Percentiles rank a stretch among this genome's conserved stretches.
Evolutionary conservation across 164 flowering plant species (phyloP).

Genomic region (Hamamelis virginiana): DNA sequence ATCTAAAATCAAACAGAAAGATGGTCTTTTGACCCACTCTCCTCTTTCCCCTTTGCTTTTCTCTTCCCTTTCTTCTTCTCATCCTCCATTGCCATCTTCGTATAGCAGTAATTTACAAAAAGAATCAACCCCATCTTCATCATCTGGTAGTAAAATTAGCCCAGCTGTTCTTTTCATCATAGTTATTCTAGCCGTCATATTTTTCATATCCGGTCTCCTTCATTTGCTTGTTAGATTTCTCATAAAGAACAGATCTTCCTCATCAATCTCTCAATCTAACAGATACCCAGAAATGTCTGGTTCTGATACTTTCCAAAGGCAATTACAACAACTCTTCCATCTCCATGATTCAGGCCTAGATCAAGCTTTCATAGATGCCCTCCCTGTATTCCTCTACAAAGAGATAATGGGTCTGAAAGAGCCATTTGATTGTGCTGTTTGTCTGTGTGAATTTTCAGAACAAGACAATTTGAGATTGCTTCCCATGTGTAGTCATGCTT

Average conservation of each 20-base stretch:
- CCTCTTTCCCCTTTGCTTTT: slow-evolving; percentile 7
- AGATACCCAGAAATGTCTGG: slow-evolving; percentile 40
- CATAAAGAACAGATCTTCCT: slow-evolving; percentile 38
- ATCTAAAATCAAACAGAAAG: slow-evolving; percentile 18
- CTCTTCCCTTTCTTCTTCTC: slow-evolving; percentile 14
- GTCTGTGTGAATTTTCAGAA: slow-evolving; percentile 61
- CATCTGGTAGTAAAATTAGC: slow-evolving; percentile 38
- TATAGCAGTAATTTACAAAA: slow-evolving; percentile 25
- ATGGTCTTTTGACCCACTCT: slow-evolving; percentile 10
- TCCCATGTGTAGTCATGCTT: slow-evolving; percentile 70
- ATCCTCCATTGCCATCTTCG: slow-evolving; percentile 18
- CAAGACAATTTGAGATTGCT: slow-evolving; percentile 57
- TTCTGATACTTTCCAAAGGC: slow-evolving; percentile 53
- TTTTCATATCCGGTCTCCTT: slow-evolving; percentile 57
- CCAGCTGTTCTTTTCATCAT: slow-evolving; percentile 50
- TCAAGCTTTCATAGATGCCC: slow-evolving; percentile 59
- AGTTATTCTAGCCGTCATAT: slow-evolving; percentile 47
- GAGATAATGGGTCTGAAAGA: slow-evolving; percentile 55
- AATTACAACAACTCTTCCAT: slow-evolving; percentile 60
- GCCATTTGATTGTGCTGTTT: slow-evolving; percentile 77
- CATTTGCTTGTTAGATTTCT: slow-evolving; percentile 54
- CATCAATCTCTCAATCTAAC: slow-evolving; percentile 39
- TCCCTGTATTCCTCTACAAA: slow-evolving; percentile 58
- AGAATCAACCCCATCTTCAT: slow-evolving; percentile 27
- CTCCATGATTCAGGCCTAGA: slow-evolving; percentile 74